Percentiles rank a stretch among this genome's conserved stretches.
Evolutionary conservation across 306 rosid species (phyloP).

Genomic region (Trifolium subterraneum): DNA sequence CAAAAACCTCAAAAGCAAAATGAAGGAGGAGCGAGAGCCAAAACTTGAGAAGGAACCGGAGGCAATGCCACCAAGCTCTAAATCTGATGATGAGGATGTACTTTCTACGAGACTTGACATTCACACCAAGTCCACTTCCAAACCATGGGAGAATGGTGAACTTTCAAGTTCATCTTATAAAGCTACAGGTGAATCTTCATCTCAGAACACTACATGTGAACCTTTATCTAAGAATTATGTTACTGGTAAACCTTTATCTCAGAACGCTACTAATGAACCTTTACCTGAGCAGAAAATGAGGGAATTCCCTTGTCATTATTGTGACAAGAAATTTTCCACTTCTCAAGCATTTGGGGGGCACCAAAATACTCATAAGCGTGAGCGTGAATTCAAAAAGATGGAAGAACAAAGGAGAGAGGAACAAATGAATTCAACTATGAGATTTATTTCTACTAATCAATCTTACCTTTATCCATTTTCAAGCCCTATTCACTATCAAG

Average conservation of each 20-base stretch:
- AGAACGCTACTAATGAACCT: neutral
- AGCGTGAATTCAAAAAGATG: constrained; percentile 41
- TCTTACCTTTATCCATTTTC: neutral
- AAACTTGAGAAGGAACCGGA: neutral
- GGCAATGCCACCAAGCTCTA: neutral
- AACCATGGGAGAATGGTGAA: neutral
- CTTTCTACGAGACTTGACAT: neutral
- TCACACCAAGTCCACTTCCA: neutral
- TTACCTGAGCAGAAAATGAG: neutral
- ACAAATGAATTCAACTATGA: neutral
- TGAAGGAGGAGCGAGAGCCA: neutral
- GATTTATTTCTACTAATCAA: neutral
- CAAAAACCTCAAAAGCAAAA: neutral
- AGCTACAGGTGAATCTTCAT: neutral
- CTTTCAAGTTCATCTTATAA: neutral
- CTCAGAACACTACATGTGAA: too few species aligned
- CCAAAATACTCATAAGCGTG: constrained; percentile 75
- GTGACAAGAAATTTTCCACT: constrained; percentile 44
- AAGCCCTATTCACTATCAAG: neutral
- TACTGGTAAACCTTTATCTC: neutral
- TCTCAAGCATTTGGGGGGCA: constrained; percentile 83
- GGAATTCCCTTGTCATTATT: neutral
- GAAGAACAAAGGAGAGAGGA: neutral
- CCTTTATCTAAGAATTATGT: too few species aligned
- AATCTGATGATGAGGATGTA: neutral